Evolutionary conservation across 2,329 filamentous ascomycete species (phyloP), one percentile per base, ranked within the genome.

Genomic region (Ceratocystiopsis brevicomis): DNA sequence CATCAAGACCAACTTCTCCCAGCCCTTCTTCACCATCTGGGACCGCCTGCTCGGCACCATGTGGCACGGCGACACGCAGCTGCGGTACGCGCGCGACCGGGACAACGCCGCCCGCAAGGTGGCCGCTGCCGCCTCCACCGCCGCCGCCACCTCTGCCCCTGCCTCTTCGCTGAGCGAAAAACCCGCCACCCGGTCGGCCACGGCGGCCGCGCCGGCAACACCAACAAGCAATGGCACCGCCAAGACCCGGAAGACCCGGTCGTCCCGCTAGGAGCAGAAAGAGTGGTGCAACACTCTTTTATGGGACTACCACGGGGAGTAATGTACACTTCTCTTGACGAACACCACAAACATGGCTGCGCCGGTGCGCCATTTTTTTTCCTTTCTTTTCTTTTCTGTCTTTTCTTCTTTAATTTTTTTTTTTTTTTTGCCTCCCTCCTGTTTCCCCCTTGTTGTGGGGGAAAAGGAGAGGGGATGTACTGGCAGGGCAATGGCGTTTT

Each of bases 11-110:
- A 92, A 92, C 63, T 92, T 85, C 59, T 81, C 78, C 6, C 84
- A 92, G 61, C 84, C 84, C 3, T 92, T 87, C 64, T 95, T 96
- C 63, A 95, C 82, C 40, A 86, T 95, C 63, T 96, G 90, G 85
- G 90, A 98, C 58, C 69, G 73, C 39, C 56, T 86, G 25, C 66
- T 94, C 18, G 77, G 78, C 42, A 98, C 90, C 19, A 81, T 76
- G 60, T 95, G 86, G 78, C 75, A 71, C 47, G 84, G 83, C 41
- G 76, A 68, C 45, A 65, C 66, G 15, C 51, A 52, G 34, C 44
- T 59, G 17, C 62, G 61, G 52, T 67, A 67, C 50, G 60, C 60
- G 44, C 58, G 61, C 43, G 59, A 62, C 37, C 60, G 59, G 47
- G 52, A 59, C 41, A 63, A 63, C 33, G 61, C 61, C 11, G 60